Conservation (phyloP, 306 rosid species). For the Calophaca sinica region DNA sequence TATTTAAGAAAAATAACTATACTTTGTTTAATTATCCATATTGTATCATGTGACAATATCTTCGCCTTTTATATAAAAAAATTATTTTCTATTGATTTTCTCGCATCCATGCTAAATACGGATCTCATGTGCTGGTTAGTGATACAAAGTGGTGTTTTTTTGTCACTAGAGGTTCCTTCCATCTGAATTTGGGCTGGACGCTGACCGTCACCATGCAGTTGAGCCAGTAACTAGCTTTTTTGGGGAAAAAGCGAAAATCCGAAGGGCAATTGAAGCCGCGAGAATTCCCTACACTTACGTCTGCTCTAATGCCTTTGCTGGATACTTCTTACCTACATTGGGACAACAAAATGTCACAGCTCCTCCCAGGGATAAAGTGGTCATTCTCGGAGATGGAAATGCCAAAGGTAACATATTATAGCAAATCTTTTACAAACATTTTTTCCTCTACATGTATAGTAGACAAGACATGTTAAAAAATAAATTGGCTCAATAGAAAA, state of each 20-base stretch:
- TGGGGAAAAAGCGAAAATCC: not conserved
- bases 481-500: not conserved
- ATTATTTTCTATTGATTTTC: too few relatives aligned
- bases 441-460: too few relatives aligned
- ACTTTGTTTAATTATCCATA: too few relatives aligned
- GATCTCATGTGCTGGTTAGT: not conserved
- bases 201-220: slow-evolving; percentile 46
- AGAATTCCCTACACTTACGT: slow-evolving; percentile 51
- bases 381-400: slow-evolving; percentile 59
- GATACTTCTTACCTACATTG: slow-evolving; percentile 41
- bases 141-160: not conserved
- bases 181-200: slow-evolving; percentile 55
- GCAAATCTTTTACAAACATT: not conserved
- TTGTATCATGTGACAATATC: too few relatives aligned
- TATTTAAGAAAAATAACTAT: too few relatives aligned
- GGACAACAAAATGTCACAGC: slow-evolving; percentile 43
- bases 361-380: slow-evolving; percentile 54
- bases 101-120: too few relatives aligned
- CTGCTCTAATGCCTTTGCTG: slow-evolving; percentile 42
- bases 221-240: slow-evolving; percentile 23
- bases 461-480: too few relatives aligned
- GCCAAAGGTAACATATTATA: slow-evolving; percentile 42
- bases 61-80: too few relatives aligned
- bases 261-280: slow-evolving; percentile 45
- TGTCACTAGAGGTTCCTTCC: slow-evolving; percentile 50